These are phyloP conservation scores for Venustampulla echinocandica DNA, from an alignment of 495 filamentous ascomycete genomes.

Conservation along the genomic window DNA sequence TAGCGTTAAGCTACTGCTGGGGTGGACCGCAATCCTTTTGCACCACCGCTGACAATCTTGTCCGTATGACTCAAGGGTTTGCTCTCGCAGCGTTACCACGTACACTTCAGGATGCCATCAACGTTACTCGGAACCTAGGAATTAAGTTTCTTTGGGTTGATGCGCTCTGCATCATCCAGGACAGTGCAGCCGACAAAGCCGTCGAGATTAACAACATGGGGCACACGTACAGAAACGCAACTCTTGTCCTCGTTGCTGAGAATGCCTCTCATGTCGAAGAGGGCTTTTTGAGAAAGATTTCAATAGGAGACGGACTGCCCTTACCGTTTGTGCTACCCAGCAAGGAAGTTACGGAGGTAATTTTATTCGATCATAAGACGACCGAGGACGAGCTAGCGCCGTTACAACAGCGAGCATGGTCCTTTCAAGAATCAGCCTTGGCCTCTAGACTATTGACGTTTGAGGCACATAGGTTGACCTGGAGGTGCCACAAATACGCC, in stretches of 20 bases:
- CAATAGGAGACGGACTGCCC: no score
- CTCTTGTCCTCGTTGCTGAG: background rate
- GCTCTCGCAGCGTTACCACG: background rate
- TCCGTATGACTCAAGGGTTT: background rate
- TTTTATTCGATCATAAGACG: no score
- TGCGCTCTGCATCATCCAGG: background rate
- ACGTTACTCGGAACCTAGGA: background rate
- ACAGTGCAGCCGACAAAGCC: background rate
- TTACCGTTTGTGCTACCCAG: no score
- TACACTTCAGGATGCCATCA: background rate
- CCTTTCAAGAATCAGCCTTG: no score
- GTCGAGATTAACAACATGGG: background rate
- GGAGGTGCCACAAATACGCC: no score
- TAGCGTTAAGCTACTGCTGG: background rate
- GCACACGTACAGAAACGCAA: background rate
- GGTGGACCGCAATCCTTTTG: background rate
- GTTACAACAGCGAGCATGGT: no score
- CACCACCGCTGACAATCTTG: background rate
- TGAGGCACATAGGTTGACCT: no score
- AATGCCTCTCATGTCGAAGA: no score
- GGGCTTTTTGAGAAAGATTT: no score
- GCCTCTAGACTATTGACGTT: no score
- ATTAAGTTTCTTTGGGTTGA: background rate
- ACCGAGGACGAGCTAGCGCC: no score
- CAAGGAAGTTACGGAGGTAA: no score